A percentile compares a stretch with the other conserved stretches of the same genome.
Evolutionary conservation across 352 stramenopile species (phyloP).

Genomic region (Phytophthora tentaculata): DNA sequence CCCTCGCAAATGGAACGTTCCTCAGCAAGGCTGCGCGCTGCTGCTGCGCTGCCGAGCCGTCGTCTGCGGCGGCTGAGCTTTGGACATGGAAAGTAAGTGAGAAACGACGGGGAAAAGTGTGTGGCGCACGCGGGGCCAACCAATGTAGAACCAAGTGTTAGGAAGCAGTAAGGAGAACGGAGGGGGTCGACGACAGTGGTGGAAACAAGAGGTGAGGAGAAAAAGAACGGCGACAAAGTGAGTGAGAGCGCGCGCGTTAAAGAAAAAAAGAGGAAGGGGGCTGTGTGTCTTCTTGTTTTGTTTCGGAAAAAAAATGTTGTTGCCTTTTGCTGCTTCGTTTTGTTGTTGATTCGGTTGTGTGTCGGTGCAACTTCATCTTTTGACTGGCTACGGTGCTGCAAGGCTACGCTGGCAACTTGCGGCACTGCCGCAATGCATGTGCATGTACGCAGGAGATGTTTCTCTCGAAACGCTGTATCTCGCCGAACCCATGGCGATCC

Average conservation of each 20-base stretch:
- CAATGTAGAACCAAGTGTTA: slow-evolving; percentile 47
- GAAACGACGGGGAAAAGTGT: slow-evolving; percentile 33
- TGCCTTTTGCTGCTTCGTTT: slow-evolving; percentile 3
- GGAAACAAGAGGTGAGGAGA: slow-evolving; percentile 18
- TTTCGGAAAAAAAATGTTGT: slow-evolving; percentile 20
- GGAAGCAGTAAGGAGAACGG: slow-evolving; percentile 43
- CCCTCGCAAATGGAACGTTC: slow-evolving; percentile 31
- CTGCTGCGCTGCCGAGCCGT: slow-evolving; percentile 15
- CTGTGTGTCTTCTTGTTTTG: slow-evolving; percentile 48
- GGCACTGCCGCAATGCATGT: too few species aligned
- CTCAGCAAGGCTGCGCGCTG: slow-evolving; percentile 19
- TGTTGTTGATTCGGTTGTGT: neutral
- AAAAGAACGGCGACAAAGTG: slow-evolving; percentile 25
- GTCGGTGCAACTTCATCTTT: slow-evolving; percentile 4
- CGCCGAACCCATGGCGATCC: slow-evolving; percentile 4
- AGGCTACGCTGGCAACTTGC: neutral
- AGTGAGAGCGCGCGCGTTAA: slow-evolving; percentile 22
- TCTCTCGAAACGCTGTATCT: neutral
- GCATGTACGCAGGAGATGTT: too few species aligned
- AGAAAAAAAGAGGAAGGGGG: slow-evolving; percentile 39
- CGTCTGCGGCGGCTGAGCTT: slow-evolving; percentile 5
- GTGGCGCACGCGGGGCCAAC: slow-evolving; percentile 34
- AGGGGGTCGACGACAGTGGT: slow-evolving; percentile 35
- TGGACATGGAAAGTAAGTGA: slow-evolving; percentile 39
- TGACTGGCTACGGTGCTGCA: slow-evolving; percentile 21